Base-by-base conservation (phyloP, 176 grass and related monocot species). In the Rhynchospora tenuis region DNA sequence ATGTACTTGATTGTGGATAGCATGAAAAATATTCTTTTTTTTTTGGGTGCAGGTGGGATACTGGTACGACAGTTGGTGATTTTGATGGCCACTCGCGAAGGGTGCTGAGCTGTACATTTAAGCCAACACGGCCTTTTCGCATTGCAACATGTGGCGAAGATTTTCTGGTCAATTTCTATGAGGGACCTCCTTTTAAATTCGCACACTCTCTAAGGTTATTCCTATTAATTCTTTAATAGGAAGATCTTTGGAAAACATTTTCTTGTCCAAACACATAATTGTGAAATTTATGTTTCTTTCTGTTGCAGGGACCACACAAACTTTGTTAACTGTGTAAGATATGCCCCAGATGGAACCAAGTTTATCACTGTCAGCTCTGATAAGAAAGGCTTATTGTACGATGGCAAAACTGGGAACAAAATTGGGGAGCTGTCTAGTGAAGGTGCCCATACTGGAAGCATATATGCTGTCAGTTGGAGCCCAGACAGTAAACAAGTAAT, bases 401-500 rank as follows among this genome's bases (percentile, higher is more conserved):
- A 99, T 86, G 96, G 88, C 1, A 99, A 95, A 89, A 99, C 96
- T 87, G 96, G 96, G 66, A 91, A 93, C 63, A 95, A 90, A 75
- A 91, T 99, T 20, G 96, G 96, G 43, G 93, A 95, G 46, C 65
- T 99, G 62, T 87, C 91, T 64, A 84, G 47, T 64, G 86, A 93
- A 91, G 88, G 70, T 42, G 57, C 86, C 60, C 96, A 99, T 83
- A 99, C 87, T 13, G 96, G 96, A 61, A 95, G 93, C 83, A 95
- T 99, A 82, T 99, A 99, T 86, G 93, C 96, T 84, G 84, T 91
- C 87, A 95, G 89, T 90, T 99, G 96, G 96, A 99, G 91, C 85
- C 84, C 91, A 70, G 93, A 99, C 81, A 95, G 96, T 81, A 95
- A 95, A 93, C 91, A 99, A 80, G 96, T 99, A 90, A 86, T 81